Percentiles rank a stretch among this genome's conserved stretches.
Conservation (phyloP, 306 rosid genomes). For the Geum urbanum region DNA sequence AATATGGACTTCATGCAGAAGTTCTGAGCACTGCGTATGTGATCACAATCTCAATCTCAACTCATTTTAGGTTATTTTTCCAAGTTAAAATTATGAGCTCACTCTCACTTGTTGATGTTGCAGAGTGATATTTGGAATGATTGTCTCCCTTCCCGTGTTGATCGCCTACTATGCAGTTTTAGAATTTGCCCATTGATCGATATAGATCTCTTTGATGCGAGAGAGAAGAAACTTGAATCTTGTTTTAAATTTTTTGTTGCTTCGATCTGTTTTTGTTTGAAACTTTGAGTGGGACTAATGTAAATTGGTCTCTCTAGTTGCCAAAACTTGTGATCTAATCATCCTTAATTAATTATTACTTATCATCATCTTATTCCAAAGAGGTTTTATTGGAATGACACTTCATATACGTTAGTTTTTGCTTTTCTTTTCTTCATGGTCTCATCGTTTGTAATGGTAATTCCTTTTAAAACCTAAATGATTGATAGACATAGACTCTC, state of each 20-base stretch:
- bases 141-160: conserved; percentile 71
- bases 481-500: too few relatives aligned
- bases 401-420: too few relatives aligned
- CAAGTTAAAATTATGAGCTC: background rate
- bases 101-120: conserved; percentile 1
- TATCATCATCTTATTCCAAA: background rate
- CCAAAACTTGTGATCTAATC: background rate
- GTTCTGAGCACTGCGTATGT: conserved; percentile 96
- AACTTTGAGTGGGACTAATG: background rate
- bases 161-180: conserved; percentile 62
- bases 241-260: background rate
- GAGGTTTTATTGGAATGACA: background rate
- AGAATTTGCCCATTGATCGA: conserved; percentile 42
- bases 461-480: too few relatives aligned
- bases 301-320: background rate
- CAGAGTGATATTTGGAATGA: conserved; percentile 90
- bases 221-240: background rate
- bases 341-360: background rate
- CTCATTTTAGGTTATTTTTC: background rate
- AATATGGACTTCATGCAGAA: conserved; percentile 79
- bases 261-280: background rate
- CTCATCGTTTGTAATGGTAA: too few relatives aligned
- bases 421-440: too few relatives aligned
- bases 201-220: background rate
- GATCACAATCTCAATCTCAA: background rate